Evolutionary conservation across 805 yeast species (phyloP).

Genomic region (Ogataea haglerorum): DNA sequence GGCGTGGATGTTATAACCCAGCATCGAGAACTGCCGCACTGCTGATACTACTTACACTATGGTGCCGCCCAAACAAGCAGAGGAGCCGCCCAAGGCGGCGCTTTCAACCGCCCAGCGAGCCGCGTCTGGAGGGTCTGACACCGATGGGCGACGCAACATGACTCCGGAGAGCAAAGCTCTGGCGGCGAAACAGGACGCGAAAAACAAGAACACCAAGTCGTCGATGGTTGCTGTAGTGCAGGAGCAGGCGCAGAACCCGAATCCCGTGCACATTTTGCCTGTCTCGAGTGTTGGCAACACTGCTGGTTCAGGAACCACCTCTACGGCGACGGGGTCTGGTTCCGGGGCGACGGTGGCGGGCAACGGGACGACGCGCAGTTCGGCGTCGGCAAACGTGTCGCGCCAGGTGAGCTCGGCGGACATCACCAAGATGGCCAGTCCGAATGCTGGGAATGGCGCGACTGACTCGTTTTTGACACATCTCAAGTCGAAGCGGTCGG

Average conservation of each 20-base stretch:
- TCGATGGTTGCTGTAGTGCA: slow-evolving; percentile 29
- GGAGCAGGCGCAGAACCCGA: slow-evolving; percentile 25
- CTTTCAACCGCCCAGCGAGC: neutral
- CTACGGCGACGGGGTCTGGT: neutral
- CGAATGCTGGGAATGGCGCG: neutral
- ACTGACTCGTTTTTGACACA: slow-evolving; percentile 22
- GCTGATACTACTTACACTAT: neutral
- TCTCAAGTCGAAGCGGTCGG: slow-evolving; percentile 23
- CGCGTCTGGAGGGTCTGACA: slow-evolving; percentile 5
- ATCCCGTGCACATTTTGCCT: slow-evolving; percentile 24
- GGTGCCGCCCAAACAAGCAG: neutral
- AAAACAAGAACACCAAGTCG: slow-evolving; percentile 14
- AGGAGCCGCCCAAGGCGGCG: neutral
- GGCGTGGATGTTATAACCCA: neutral
- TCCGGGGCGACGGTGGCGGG: neutral
- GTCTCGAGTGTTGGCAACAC: slow-evolving; percentile 4
- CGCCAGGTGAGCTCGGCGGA: slow-evolving; percentile 10
- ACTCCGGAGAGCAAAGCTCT: slow-evolving; percentile 4
- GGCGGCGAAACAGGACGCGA: slow-evolving; percentile 9
- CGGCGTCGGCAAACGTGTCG: slow-evolving; percentile 1
- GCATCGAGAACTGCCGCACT: neutral
- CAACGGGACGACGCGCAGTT: neutral
- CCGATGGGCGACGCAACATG: slow-evolving; percentile 8
- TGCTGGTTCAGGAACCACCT: neutral
- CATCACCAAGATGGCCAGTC: slow-evolving; percentile 1